Conservation (phyloP, 2,329 filamentous ascomycete species). For the Pyricularia grisea region DNA sequence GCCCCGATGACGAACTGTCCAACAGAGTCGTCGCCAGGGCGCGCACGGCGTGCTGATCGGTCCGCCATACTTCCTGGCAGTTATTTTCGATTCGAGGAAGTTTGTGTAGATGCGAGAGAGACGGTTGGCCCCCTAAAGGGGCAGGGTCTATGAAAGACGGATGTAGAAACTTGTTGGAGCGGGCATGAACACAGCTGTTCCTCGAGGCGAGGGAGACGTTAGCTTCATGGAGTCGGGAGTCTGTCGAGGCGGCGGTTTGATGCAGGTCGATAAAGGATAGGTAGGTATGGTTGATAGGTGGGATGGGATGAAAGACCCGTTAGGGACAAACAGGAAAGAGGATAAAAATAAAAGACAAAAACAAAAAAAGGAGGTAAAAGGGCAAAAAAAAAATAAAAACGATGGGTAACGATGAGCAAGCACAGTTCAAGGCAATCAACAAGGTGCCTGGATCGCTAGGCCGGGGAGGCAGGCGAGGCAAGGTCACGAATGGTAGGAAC, state of each 20-base stretch:
- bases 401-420: background rate
- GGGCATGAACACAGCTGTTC: conserved; percentile 3
- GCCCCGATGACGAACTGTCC: conserved; percentile 17
- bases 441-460: background rate
- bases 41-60: conserved; percentile 1
- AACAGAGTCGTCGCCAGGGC: conserved; percentile 10
- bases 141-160: background rate
- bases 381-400: too few relatives aligned
- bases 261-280: background rate
- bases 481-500: background rate
- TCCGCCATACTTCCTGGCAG: conserved; percentile 1
- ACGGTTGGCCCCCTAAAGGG: background rate
- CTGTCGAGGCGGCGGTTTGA: background rate
- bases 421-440: background rate
- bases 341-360: background rate
- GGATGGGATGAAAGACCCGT: background rate
- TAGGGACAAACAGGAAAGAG: background rate
- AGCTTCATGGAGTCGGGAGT: background rate
- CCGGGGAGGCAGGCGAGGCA: background rate
- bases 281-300: background rate
- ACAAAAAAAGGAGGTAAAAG: background rate
- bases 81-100: background rate
- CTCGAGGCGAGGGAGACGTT: background rate
- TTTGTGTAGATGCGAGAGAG: background rate
- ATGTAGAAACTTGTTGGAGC: background rate